Base-by-base conservation (phyloP, 768 basidiomycete genomes). In the Tylopilus plumbeoviolaceoides region DNA sequence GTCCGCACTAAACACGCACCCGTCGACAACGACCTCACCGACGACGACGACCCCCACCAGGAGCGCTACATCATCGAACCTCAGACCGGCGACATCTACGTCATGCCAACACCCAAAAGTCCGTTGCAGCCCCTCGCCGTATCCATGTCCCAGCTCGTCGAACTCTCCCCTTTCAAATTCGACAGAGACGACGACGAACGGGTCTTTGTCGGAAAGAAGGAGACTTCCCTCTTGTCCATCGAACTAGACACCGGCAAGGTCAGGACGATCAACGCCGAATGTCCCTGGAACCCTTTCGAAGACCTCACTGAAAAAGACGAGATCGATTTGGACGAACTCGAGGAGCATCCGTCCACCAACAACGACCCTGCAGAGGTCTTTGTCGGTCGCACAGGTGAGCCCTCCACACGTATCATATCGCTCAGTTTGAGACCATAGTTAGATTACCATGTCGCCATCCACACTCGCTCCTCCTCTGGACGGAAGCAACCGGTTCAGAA, bases 11-110 rank as follows among this genome's bases (percentile, higher is more conserved):
- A 77, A 42, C 88, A 89, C 59, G 66, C 77, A 11, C 72, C 83
- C 41, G 63, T 75, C 43, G 82, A 87, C 64, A 74, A 78, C 7
- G 84, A 87, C 58, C 59, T 78, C 42, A 76, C 70, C 11, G 77
- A 78, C 54, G 84, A 85, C 57, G 78, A 79, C 44, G 66, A 72
- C 50, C 63, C 69, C 1, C 68, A 73, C 25, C 80, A 83, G 60
- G 91, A 92, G 66, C 80, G 87, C 41, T 98, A 95, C 71, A 86
- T 98, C 55, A 89, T 98, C 48, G 95, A 98, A 64, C 95, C 95
- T 0, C 89, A 94, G 74, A 87, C 89, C 5, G 95, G 95, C 7
- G 88, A 92, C 63, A 90, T 98, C 59, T 98, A 89, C 68, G 83
- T 97, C 54, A 85, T 91, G 73, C 72, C 83, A 7, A 79, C 82